Conservation (phyloP, 805 yeast species). For the Scheffersomyces stipitis region DNA sequence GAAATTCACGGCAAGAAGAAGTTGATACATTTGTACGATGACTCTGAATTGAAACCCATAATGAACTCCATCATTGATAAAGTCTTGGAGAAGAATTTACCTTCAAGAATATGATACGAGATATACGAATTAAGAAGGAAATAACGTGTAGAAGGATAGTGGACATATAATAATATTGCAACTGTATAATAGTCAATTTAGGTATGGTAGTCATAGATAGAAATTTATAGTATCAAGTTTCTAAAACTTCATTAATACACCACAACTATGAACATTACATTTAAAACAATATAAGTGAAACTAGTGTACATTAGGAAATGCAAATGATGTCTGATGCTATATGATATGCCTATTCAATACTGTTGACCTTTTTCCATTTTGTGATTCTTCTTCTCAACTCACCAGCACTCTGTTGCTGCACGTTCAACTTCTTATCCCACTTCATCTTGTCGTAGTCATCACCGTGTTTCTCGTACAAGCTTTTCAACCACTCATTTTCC, state of each 20-base stretch:
- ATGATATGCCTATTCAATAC: conserved; percentile 15
- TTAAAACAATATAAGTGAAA: too few relatives aligned
- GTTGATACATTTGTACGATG: conserved; percentile 35
- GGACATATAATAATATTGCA: too few relatives aligned
- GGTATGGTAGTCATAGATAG: too few relatives aligned
- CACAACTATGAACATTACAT: too few relatives aligned
- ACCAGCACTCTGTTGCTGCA: conserved; percentile 81
- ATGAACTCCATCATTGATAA: conserved; percentile 36
- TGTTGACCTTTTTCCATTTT: conserved; percentile 62
- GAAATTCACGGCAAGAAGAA: conserved; percentile 18
- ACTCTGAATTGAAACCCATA: conserved; percentile 36
- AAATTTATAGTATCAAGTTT: too few relatives aligned
- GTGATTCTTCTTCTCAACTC: conserved; percentile 70
- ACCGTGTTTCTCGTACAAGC: conserved; percentile 73
- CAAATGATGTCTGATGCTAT: too few relatives aligned
- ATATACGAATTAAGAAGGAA: too few relatives aligned
- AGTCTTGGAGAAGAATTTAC: conserved; percentile 29
- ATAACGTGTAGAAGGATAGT: too few relatives aligned
- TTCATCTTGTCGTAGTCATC: conserved; percentile 88
- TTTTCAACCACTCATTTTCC: conserved; percentile 70
- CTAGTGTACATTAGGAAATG: too few relatives aligned
- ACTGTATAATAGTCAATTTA: too few relatives aligned
- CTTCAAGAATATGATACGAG: conserved; percentile 18
- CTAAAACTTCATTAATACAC: too few relatives aligned
- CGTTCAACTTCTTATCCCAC: conserved; percentile 85